Base-by-base conservation (phyloP, 306 rosid genomes). In the Pueraria montana region DNA sequence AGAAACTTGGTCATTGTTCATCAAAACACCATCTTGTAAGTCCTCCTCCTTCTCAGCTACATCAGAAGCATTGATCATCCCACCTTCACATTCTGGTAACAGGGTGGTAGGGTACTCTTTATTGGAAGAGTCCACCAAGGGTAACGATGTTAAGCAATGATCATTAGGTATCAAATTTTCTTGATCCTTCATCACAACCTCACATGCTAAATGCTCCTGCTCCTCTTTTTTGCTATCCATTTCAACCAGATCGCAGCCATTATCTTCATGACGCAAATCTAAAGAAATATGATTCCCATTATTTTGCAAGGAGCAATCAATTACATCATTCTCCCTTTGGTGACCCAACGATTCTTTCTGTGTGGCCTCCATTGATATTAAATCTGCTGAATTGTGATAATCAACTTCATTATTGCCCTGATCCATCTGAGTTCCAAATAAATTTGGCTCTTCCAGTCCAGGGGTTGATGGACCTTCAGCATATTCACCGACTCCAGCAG, bases 391-490 rank as follows among this genome's bases (percentile, higher is more conserved):
- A 87, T 75, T 86, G 78, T 77, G 90, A 78, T 80, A 87, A 71
- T 89, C 93, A 63, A 77, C 80, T 85, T 89, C 98, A 59, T 86
- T 88, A 83, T 74, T 86, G 84, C 83, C 89, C 91, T 87, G 85
- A 80, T 88, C 88, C 83, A 84, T 87, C 86, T 85, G 94, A 81
- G 84, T 66, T 36, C 79, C 81, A 34, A 87, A 77, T 79, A 86
- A 82, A 85, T 87, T 90, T 36, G 89, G 88, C 84, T 90, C 94
- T 77, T 88, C 88, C 13, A 87, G 87, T 87, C 89, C 90, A 63
- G 95, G 91, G 85, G 92, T 91, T 76, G 89, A 92, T 49, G 94
- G 96, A 68, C 87, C 91, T 77, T 90, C 88, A 87, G 91, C 88
- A 77, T 85, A 89, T 53, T 82, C 89, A 77, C 82, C 48, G 34